phyloP scores from a whole-genome alignment of 495 filamentous ascomycete genomes.

The Hypoxylon lenormandii region DNA sequence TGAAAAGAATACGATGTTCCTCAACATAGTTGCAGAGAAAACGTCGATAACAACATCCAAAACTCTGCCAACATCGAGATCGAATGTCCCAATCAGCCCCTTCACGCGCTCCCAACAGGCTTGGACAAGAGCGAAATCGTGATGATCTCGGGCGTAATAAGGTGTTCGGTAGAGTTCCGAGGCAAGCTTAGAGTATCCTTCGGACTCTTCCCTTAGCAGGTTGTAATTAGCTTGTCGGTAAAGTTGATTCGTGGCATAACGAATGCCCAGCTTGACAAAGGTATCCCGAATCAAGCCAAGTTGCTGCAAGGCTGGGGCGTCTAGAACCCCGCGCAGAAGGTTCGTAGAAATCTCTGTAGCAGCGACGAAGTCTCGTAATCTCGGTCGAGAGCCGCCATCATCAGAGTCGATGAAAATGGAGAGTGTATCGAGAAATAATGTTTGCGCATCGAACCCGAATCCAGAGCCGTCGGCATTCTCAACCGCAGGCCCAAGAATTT shows the following conservation, averaged over 20 bases:
- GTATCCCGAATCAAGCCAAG: conserved; percentile 84
- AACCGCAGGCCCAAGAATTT: conserved; percentile 73
- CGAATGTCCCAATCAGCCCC: conserved; percentile 90
- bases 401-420: conserved; percentile 81
- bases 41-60: conserved; percentile 92
- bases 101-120: conserved; percentile 75
- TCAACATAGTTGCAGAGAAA: conserved; percentile 84
- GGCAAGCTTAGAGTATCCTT: conserved; percentile 89
- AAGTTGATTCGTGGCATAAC: conserved; percentile 88
- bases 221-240: conserved; percentile 98
- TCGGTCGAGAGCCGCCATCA: conserved; percentile 54
- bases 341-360: conserved; percentile 76
- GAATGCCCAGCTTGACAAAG: conserved; percentile 83
- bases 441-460: conserved; percentile 68
- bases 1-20: conserved; percentile 89
- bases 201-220: conserved; percentile 91
- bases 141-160: conserved; percentile 57
- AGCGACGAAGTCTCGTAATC: conserved; percentile 69
- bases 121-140: conserved; percentile 51
- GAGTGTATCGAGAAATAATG: conserved; percentile 83
- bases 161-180: conserved; percentile 89
- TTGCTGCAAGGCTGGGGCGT: conserved; percentile 75
- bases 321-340: conserved; percentile 84
- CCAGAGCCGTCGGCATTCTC: conserved; percentile 58
- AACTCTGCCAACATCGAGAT: conserved; percentile 92